Evolutionary conservation across 768 basidiomycete species (phyloP).

Genomic region (Tylopilus intermedius): DNA sequence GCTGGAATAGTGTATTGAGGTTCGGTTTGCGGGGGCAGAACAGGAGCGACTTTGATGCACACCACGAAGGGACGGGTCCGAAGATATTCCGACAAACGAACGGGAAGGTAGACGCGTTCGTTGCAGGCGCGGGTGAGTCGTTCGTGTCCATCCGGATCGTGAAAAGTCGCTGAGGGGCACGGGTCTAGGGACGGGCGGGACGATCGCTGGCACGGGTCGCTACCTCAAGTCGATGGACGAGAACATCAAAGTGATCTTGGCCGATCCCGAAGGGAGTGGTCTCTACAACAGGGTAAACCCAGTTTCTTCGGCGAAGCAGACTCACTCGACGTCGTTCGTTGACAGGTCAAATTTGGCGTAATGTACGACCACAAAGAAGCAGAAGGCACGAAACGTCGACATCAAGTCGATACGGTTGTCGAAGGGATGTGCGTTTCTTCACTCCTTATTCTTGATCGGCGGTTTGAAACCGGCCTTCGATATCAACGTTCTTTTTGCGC

Average conservation of each 20-base stretch:
- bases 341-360: conserved; percentile 80
- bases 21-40: conserved; percentile 40
- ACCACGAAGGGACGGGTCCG: conserved; percentile 85
- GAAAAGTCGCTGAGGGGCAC: not conserved
- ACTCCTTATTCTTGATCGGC: not conserved
- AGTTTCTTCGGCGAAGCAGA: not conserved
- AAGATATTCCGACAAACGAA: conserved; percentile 94
- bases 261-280: conserved; percentile 93
- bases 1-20: too few species aligned
- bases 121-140: conserved; percentile 76
- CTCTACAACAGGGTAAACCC: conserved; percentile 79
- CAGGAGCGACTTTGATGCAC: conserved; percentile 83
- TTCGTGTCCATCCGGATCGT: not conserved
- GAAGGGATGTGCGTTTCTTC: conserved; percentile 65
- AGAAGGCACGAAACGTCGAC: conserved; percentile 88
- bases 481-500: not conserved
- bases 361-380: conserved; percentile 93
- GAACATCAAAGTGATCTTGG: conserved; percentile 63
- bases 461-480: not conserved
- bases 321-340: not conserved
- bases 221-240: conserved; percentile 75
- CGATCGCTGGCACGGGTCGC: conserved; percentile 78
- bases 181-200: conserved; percentile 86
- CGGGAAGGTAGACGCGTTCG: conserved; percentile 77
- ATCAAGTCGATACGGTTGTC: conserved; percentile 96